phyloP scores from a whole-genome alignment of 164 flowering plant genomes.

The Vitis rotundifolia region DNA sequence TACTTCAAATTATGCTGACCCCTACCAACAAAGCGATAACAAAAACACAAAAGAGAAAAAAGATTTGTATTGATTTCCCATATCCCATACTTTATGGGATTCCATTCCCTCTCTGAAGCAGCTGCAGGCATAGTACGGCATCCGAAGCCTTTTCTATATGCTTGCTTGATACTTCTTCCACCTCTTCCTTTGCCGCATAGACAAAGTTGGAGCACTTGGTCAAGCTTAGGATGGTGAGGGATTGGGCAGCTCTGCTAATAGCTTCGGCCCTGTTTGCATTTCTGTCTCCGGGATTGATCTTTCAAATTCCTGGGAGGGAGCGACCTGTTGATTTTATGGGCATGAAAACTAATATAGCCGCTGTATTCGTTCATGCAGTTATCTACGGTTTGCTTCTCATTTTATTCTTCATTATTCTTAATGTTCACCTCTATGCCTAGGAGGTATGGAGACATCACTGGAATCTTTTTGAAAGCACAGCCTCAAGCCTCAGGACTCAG shows the following conservation, averaged over 20 bases:
- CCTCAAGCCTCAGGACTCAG: background rate
- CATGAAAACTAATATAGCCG: slow-evolving; percentile 66
- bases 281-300: slow-evolving; percentile 65
- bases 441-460: background rate
- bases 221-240: slow-evolving; percentile 50
- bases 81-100: slow-evolving; percentile 20
- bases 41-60: background rate
- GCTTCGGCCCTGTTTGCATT: slow-evolving; percentile 74
- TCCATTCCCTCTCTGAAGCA: slow-evolving; percentile 14
- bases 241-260: slow-evolving; percentile 75
- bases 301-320: slow-evolving; percentile 77
- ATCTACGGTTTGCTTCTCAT: slow-evolving; percentile 72
- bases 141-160: slow-evolving; percentile 1
- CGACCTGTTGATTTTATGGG: slow-evolving; percentile 60
- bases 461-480: background rate
- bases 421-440: slow-evolving; percentile 61
- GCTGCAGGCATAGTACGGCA: background rate
- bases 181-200: background rate
- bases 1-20: no score
- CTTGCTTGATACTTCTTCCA: slow-evolving; percentile 6
- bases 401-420: slow-evolving; percentile 61
- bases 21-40: background rate
- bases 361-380: slow-evolving; percentile 64
- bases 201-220: background rate
- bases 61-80: background rate